Conservation (phyloP, 306 rosid genomes). For the Rosa chinensis region DNA sequence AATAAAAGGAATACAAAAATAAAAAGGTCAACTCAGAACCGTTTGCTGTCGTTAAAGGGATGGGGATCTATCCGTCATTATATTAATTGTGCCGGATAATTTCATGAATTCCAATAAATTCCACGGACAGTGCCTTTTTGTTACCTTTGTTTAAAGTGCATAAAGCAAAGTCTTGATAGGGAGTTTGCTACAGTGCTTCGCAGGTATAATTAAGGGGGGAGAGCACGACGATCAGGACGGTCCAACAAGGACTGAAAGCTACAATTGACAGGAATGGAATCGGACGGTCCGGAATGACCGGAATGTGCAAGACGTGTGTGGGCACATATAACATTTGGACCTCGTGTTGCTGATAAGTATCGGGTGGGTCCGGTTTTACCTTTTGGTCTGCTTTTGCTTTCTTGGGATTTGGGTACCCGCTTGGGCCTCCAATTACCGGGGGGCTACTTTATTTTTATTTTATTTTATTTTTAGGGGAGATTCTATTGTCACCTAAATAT, state of each 20-base stretch:
- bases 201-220: not conserved
- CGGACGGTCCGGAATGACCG: not conserved
- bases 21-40: constrained; percentile 30
- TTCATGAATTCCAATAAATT: not conserved
- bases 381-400: constrained; percentile 14
- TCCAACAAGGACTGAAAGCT: not conserved
- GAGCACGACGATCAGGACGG: constrained; percentile 9
- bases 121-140: constrained; percentile 24
- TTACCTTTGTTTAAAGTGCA: constrained; percentile 23
- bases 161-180: not conserved
- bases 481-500: not conserved
- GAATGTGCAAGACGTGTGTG: not conserved
- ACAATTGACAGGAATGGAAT: not conserved
- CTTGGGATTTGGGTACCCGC: constrained; percentile 10
- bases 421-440: constrained; percentile 8
- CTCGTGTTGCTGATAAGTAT: constrained; percentile 31
- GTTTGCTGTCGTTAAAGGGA: constrained; percentile 4
- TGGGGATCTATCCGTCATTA: constrained; percentile 36
- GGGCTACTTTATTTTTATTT: not conserved
- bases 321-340: not conserved
- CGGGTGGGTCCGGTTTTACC: constrained; percentile 29
- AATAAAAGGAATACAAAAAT: not conserved
- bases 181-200: not conserved
- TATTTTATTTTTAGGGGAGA: not conserved
- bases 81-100: not conserved